Base-by-base conservation (phyloP, 345 rosid genomes). In the Hibiscus mutabilis region DNA sequence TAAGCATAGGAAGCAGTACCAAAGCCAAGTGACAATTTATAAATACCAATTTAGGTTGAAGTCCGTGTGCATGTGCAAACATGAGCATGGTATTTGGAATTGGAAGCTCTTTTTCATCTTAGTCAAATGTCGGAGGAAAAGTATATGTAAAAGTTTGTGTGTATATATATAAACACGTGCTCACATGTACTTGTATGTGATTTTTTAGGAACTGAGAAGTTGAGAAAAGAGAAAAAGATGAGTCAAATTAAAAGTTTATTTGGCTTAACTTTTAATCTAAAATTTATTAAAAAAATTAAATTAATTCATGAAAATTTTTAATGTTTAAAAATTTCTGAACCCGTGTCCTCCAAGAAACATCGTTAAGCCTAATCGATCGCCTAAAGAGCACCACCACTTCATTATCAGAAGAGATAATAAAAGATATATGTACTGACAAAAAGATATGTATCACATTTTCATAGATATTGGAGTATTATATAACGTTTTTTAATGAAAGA, bases 41-140 rank as follows among this genome's bases (percentile, higher is more conserved):
- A 57, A 67, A 68, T 5, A 0, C 81, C 59, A 78, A 68, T 42
- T 68, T 70, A 35, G 88, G 83, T 88, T 81, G 93, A 86, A 83
- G 52, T 80, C 85, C 90, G 80, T 86, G 86, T 80, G 86, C 96
- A 93, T 92, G 94, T 91, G 98, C 90, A 81, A 58, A 85, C 96
- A 89, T 72, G 87, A 51, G 18, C 89, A 91, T 86, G 81, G 83
- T 82, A 80, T 6, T 2, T 22, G 2, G 2, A 37, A 37, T 37
- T 33, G 35, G 14, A 24, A 24, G 22, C 4, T 47, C 15, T 24
- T 47, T 52, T 46, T 46, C 22, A 25, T 46, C 2, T 66, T 66
- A 66, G 12, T 10, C 22, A 47, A 46, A 66, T n/a, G 21, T 15
- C 16, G 6, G 6, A 22, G 4, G 51, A 66, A 15, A 24, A 10